Conservation (phyloP, 345 rosid species). For the Citrus hindsii region DNA sequence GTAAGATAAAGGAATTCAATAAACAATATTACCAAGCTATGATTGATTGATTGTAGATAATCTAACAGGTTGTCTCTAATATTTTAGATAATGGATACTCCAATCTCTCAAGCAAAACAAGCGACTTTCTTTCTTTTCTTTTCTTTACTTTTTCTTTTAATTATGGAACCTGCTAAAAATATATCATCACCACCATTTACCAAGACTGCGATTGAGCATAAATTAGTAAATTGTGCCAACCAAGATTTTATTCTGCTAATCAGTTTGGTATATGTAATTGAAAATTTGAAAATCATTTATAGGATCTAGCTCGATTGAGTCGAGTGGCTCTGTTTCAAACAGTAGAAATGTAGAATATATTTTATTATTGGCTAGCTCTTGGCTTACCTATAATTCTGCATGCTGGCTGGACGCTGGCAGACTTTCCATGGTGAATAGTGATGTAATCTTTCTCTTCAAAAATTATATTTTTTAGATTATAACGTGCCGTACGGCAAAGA, state of each 20-base stretch:
- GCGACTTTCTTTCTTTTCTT: no score
- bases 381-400: not conserved
- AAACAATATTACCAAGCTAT: no score
- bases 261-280: not conserved
- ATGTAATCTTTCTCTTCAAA: slow-evolving; percentile 5
- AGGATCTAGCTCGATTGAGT: no score
- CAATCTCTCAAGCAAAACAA: no score
- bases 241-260: not conserved
- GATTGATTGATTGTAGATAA: no score
- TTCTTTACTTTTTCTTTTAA: no score
- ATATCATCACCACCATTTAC: no score
- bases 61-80: no score
- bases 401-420: slow-evolving; percentile 1
- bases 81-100: no score
- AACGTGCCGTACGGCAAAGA: slow-evolving; percentile 20
- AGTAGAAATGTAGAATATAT: not conserved
- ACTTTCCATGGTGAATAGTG: slow-evolving; percentile 7
- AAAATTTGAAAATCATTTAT: not conserved
- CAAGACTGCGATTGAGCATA: no score
- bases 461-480: not conserved
- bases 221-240: not conserved
- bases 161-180: no score
- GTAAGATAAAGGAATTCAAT: no score
- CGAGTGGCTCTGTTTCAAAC: not conserved
- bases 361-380: not conserved